phyloP scores from a whole-genome alignment of 2,329 filamentous ascomycete genomes.

The Aureobasidium pullulans region DNA sequence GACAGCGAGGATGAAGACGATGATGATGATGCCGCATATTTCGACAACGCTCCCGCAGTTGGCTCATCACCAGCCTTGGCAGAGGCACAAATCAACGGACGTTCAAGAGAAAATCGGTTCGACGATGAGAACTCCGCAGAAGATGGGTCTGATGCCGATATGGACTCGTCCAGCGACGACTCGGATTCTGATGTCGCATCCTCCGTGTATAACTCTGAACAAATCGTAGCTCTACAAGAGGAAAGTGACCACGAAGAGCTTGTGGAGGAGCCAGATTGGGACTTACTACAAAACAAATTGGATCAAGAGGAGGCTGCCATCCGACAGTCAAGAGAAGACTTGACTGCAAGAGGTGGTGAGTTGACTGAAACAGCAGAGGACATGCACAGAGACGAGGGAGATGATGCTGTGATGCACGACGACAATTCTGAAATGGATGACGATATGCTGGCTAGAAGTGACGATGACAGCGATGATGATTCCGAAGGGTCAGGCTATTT shows the following conservation, averaged over 20 bases:
- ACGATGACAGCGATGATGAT: conserved; percentile 6
- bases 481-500: not conserved
- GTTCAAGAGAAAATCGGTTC: not conserved
- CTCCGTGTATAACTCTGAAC: conserved; percentile 4
- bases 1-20: conserved; percentile 14
- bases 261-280: conserved; percentile 10
- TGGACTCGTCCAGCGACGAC: not conserved
- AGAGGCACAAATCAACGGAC: not conserved
- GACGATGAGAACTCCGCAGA: conserved; percentile 3
- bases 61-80: not conserved
- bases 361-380: not conserved
- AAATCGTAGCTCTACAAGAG: conserved; percentile 7
- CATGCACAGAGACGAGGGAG: not conserved
- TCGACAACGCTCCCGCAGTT: not conserved
- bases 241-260: conserved; percentile 14
- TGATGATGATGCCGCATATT: not conserved
- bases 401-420: conserved; percentile 4
- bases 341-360: not conserved
- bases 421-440: not conserved
- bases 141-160: not conserved
- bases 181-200: not conserved
- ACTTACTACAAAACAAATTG: not conserved
- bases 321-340: conserved; percentile 3
- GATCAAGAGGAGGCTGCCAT: conserved; percentile 4
- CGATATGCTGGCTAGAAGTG: not conserved